phyloP scores from a whole-genome alignment of 129 eudicot genomes.

The Dittrichia graveolens region DNA sequence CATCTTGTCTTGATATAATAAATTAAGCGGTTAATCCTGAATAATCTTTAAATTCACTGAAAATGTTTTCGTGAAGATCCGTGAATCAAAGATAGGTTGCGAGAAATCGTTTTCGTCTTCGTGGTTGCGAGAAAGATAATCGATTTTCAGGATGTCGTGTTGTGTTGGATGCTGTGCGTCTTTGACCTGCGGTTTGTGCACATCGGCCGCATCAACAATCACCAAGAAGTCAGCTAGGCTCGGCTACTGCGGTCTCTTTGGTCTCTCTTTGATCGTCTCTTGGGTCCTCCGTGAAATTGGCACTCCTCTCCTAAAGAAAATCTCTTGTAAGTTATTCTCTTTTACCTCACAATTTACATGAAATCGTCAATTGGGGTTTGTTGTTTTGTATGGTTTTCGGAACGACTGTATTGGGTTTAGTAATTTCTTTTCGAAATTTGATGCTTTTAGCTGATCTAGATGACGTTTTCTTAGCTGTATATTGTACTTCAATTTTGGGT shows the following conservation, averaged over 20 bases:
- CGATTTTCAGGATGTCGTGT: slow-evolving; percentile 64
- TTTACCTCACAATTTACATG: background rate
- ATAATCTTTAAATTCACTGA: background rate
- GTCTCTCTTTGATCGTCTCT: slow-evolving; percentile 74
- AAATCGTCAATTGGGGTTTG: slow-evolving; percentile 9
- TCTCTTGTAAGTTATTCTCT: slow-evolving; percentile 53
- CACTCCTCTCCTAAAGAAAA: slow-evolving; percentile 71
- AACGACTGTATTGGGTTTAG: slow-evolving; percentile 15
- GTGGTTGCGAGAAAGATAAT: background rate
- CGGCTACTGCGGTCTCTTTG: slow-evolving; percentile 89
- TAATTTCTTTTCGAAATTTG: background rate
- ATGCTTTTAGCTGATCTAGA: background rate
- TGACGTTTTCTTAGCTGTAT: slow-evolving; percentile 10
- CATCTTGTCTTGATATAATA: too few relatives aligned
- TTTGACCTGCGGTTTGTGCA: slow-evolving; percentile 87
- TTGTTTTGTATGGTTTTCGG: background rate
- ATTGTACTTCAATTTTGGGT: background rate
- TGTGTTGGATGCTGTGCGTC: slow-evolving; percentile 83
- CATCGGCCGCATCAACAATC: slow-evolving; percentile 91
- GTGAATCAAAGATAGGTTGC: background rate
- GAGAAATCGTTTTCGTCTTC: background rate
- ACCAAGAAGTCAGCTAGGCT: slow-evolving; percentile 78
- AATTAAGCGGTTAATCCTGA: too few relatives aligned
- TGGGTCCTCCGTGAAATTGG: slow-evolving; percentile 94
- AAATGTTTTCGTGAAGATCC: slow-evolving; percentile 16